Evolutionary conservation across 495 filamentous ascomycete species (phyloP).

Genomic region (Viridothelium virens): DNA sequence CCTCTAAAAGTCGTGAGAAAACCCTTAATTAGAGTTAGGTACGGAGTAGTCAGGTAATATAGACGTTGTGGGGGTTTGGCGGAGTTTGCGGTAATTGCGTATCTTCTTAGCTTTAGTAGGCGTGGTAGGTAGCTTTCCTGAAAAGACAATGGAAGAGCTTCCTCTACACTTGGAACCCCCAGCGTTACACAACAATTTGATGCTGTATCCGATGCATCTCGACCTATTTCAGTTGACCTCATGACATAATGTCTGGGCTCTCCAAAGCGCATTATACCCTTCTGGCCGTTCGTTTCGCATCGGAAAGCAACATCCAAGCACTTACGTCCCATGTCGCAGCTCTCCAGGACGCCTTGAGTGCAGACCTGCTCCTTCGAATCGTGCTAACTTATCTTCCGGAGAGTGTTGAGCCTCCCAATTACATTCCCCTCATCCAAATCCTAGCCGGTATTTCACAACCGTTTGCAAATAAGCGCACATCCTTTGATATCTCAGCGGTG

Average conservation of each 20-base stretch:
- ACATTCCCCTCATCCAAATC: conserved; percentile 50
- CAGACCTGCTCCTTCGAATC: conserved; percentile 67
- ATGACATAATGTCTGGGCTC: conserved; percentile 29
- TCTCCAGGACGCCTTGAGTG: conserved; percentile 51
- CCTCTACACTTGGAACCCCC: too few species aligned
- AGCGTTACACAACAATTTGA: too few species aligned
- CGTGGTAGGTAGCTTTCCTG: too few species aligned
- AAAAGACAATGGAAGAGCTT: too few species aligned
- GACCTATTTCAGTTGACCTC: background rate
- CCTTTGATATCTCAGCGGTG: conserved; percentile 53
- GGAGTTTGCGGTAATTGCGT: too few species aligned
- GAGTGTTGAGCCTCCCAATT: conserved; percentile 55
- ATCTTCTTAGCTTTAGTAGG: too few species aligned
- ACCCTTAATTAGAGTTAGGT: too few species aligned
- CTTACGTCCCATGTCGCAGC: conserved; percentile 55
- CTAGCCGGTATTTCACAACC: background rate
- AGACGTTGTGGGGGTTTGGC: too few species aligned
- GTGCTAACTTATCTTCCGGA: conserved; percentile 81
- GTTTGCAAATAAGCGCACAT: conserved; percentile 17
- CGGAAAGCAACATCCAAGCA: conserved; percentile 50
- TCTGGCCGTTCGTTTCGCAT: conserved; percentile 54
- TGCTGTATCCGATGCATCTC: too few species aligned
- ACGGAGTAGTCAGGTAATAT: too few species aligned
- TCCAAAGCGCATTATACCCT: conserved; percentile 55
- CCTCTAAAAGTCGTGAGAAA: too few species aligned